phyloP scores from a whole-genome alignment of 192 early-diverging fungal species.

The Gorgonomyces haynaldii region DNA sequence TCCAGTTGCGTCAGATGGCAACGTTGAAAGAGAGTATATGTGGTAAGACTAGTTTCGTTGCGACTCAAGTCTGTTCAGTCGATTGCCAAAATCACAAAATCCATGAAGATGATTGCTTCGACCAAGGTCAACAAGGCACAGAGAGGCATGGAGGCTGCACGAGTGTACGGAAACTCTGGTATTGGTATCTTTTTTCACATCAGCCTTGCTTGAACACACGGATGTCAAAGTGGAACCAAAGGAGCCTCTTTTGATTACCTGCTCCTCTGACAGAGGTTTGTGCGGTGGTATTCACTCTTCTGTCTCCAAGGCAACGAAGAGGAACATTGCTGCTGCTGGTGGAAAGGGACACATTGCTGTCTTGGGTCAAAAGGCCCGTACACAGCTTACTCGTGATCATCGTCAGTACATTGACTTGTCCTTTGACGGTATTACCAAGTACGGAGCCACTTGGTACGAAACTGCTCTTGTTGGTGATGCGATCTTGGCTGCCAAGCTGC shows the following conservation, averaged over 20 bases:
- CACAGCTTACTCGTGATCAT: constrained; percentile 70
- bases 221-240: constrained; percentile 52
- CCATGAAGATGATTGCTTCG: constrained; percentile 99
- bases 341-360: constrained; percentile 47
- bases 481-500: constrained; percentile 40
- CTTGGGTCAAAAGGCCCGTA: constrained; percentile 82
- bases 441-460: constrained; percentile 78
- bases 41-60: constrained; percentile 56
- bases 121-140: constrained; percentile 92
- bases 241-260: constrained; percentile 64
- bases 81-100: constrained; percentile 99
- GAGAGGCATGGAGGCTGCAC: constrained; percentile 78
- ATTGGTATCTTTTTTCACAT: constrained; percentile 33
- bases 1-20: constrained; percentile 84
- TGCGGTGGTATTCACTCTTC: constrained; percentile 98
- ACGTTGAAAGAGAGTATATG: constrained; percentile 78
- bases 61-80: constrained; percentile 93
- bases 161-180: constrained; percentile 55
- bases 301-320: constrained; percentile 73
- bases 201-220: constrained; percentile 64
- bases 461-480: constrained; percentile 68
- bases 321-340: constrained; percentile 42
- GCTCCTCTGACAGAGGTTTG: constrained; percentile 94
- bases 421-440: constrained; percentile 90
- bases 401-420: constrained; percentile 66